phyloP scores from a whole-genome alignment of 768 basidiomycete species.

The Kwoniella mangroviensis region DNA sequence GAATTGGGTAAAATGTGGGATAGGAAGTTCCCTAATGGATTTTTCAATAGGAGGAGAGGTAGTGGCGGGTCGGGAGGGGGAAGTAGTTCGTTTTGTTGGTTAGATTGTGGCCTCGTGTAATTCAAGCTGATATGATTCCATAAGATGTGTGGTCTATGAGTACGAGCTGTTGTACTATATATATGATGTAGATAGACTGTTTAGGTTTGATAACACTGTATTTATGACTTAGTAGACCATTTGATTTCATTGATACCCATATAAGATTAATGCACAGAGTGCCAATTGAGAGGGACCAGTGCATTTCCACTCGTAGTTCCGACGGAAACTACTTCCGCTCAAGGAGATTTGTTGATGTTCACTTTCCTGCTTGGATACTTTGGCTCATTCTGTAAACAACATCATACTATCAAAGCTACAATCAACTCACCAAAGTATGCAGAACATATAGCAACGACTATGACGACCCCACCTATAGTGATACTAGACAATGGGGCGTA shows the following conservation, averaged over 20 bases:
- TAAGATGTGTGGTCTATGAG: no score
- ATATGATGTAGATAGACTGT: no score
- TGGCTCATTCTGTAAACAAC: neutral
- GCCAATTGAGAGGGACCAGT: no score
- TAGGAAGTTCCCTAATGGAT: slow-evolving; percentile 4
- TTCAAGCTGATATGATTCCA: neutral
- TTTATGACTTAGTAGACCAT: no score
- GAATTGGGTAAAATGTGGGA: slow-evolving; percentile 5
- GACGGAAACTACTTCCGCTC: neutral
- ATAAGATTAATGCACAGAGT: no score
- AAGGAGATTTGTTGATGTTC: neutral
- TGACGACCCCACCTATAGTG: slow-evolving; percentile 60
- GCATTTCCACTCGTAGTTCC: neutral
- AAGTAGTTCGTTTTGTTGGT: neutral
- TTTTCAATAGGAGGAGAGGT: neutral
- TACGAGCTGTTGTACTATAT: no score
- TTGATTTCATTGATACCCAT: no score
- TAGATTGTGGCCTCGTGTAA: neutral
- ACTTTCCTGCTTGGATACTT: neutral
- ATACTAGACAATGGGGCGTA: slow-evolving; percentile 88
- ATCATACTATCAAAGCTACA: neutral
- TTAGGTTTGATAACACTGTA: no score
- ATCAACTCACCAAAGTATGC: neutral
- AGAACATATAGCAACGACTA: slow-evolving; percentile 14
- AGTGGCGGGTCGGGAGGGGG: neutral